Conservation (phyloP, 768 basidiomycete species). For the Pulveroboletus frians region DNA sequence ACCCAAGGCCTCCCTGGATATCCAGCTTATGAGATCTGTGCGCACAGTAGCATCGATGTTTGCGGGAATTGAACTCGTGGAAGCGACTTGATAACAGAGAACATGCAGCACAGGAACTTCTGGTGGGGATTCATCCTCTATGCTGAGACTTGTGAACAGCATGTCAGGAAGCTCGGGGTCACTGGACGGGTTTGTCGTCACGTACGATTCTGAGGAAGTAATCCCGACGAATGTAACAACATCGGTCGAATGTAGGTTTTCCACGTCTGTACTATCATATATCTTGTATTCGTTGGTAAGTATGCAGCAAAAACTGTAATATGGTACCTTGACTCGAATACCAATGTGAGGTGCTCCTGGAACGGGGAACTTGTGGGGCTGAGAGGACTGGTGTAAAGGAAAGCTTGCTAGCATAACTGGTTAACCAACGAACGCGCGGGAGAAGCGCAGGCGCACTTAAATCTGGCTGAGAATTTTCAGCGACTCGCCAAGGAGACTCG, state of each 20-base stretch:
- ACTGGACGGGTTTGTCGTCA: slow-evolving; percentile 10
- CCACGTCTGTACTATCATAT: slow-evolving; percentile 44
- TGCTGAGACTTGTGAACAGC: slow-evolving; percentile 29
- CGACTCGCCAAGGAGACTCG: slow-evolving; percentile 52
- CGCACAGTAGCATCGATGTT: slow-evolving; percentile 30
- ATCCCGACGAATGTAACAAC: slow-evolving; percentile 69
- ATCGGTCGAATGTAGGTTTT: slow-evolving; percentile 55
- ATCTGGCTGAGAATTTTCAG: slow-evolving; percentile 24
- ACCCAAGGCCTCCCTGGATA: slow-evolving; percentile 62
- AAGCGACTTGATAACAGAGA: slow-evolving; percentile 37
- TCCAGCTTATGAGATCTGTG: slow-evolving; percentile 62
- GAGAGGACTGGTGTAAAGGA: slow-evolving; percentile 24
- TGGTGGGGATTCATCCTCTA: slow-evolving; percentile 33
- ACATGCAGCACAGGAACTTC: slow-evolving; percentile 67
- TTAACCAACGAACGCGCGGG: neutral
- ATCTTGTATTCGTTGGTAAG: slow-evolving; percentile 38
- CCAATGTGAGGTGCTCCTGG: slow-evolving; percentile 55
- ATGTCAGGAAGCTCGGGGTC: slow-evolving; percentile 13
- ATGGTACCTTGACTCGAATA: slow-evolving; percentile 60
- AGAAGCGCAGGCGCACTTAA: slow-evolving; percentile 15
- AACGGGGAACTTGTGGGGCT: slow-evolving; percentile 62
- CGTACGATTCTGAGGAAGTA: slow-evolving; percentile 60
- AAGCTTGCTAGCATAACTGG: slow-evolving; percentile 17
- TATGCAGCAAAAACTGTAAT: neutral
- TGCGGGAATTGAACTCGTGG: slow-evolving; percentile 2